A percentile compares a stretch with the other conserved stretches of the same genome.
Conservation (phyloP, 2,329 filamentous ascomycete genomes). For the Coniochaeta sp. region DNA sequence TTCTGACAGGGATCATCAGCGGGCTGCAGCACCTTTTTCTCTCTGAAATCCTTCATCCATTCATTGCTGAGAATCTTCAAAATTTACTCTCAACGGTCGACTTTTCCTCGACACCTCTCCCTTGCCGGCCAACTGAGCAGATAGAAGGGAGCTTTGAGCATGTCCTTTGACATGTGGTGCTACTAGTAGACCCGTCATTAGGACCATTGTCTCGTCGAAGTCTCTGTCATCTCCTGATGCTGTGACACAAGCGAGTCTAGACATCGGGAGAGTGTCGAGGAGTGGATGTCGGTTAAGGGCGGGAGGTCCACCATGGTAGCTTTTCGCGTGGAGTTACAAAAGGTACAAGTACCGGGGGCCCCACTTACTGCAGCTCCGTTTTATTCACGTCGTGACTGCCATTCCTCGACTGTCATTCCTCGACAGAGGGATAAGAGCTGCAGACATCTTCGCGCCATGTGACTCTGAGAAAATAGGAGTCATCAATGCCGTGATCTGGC, state of each 20-base stretch:
- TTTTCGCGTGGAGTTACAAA: background rate
- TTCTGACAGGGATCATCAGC: slow-evolving; percentile 1
- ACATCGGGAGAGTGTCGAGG: background rate
- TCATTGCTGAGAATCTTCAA: no score
- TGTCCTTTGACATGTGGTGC: background rate
- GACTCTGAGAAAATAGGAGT: background rate
- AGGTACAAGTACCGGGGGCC: background rate
- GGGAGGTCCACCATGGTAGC: background rate
- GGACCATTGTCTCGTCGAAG: background rate
- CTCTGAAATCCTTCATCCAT: background rate
- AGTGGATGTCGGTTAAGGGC: background rate
- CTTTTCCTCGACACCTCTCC: no score
- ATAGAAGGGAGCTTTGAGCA: no score
- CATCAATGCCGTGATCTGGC: background rate
- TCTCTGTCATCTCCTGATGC: background rate
- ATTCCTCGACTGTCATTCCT: no score
- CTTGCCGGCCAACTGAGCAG: no score
- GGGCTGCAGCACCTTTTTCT: background rate
- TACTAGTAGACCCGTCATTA: no score
- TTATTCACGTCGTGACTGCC: slow-evolving; percentile 1
- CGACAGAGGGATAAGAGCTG: no score
- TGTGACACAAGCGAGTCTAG: background rate
- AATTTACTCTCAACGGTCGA: no score
- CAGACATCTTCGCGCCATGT: background rate
- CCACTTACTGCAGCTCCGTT: background rate